Conservation (phyloP, 495 filamentous ascomycete genomes). For the Tuber brumale region DNA sequence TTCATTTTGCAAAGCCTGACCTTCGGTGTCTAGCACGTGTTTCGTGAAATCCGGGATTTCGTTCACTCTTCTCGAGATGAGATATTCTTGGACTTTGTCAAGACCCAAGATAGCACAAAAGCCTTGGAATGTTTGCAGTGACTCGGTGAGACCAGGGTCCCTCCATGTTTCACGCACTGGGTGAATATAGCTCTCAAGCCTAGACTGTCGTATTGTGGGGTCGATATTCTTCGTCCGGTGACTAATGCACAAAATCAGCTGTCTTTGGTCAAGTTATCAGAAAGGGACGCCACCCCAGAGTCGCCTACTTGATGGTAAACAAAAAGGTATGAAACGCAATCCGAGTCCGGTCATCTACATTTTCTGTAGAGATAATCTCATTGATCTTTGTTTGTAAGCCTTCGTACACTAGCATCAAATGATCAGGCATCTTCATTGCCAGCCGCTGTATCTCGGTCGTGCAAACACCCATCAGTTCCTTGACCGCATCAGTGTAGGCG, state of each 20-base stretch:
- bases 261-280: constrained; percentile 1
- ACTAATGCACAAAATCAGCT: constrained; percentile 43
- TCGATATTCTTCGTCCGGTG: constrained; percentile 78
- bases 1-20: constrained; percentile 66
- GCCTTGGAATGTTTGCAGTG: constrained; percentile 65
- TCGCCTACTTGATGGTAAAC: constrained; percentile 76
- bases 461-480: constrained; percentile 72
- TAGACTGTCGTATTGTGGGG: constrained; percentile 53
- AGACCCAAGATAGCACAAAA: constrained; percentile 77
- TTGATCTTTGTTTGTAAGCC: constrained; percentile 74
- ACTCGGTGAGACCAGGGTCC: constrained; percentile 57
- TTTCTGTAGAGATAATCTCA: constrained; percentile 66
- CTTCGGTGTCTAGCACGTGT: constrained; percentile 67
- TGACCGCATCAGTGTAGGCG: constrained; percentile 82
- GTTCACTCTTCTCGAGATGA: constrained; percentile 64
- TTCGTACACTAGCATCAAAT: constrained; percentile 82
- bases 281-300: neutral
- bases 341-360: constrained; percentile 55
- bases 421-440: constrained; percentile 81
- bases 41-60: constrained; percentile 76
- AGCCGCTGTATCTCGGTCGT: constrained; percentile 82
- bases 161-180: constrained; percentile 78
- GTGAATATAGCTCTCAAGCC: constrained; percentile 65
- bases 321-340: constrained; percentile 67
- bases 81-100: constrained; percentile 70